Conservation (phyloP, 1,139 yeast species). For the Sugiyamaella xylanicola region DNA sequence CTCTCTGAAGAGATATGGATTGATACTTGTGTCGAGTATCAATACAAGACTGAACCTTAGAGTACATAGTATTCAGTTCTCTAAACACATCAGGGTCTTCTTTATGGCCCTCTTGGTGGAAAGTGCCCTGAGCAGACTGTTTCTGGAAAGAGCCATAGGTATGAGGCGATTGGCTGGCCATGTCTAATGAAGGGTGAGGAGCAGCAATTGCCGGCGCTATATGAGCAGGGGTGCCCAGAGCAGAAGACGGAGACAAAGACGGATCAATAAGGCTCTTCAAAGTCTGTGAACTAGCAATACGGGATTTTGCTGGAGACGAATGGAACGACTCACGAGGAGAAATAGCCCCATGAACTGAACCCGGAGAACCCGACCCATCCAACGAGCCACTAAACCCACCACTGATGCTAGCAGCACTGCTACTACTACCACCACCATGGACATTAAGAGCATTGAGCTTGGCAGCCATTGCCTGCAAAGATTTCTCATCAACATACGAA, state of each 20-base stretch:
- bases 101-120: conserved; percentile 32
- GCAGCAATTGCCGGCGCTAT: conserved; percentile 10
- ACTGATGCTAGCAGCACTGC: neutral
- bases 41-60: conserved; percentile 70
- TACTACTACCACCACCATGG: conserved; percentile 15
- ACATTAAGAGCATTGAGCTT: conserved; percentile 58
- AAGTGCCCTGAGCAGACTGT: conserved; percentile 35
- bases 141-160: conserved; percentile 28
- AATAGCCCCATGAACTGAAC: neutral
- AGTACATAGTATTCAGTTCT: conserved; percentile 69
- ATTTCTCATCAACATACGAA: conserved; percentile 68
- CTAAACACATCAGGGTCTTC: conserved; percentile 68
- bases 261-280: neutral
- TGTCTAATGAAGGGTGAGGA: conserved; percentile 24
- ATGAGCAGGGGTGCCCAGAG: neutral
- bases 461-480: conserved; percentile 69
- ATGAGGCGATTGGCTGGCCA: conserved; percentile 19
- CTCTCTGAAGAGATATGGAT: conserved; percentile 68
- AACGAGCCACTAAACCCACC: neutral
- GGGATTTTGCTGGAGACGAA: neutral
- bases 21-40: conserved; percentile 78
- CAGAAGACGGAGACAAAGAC: neutral
- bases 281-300: neutral
- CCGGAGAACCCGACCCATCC: neutral
- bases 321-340: neutral